phyloP scores from a whole-genome alignment of 108 stramenopile species.

The Fistulifera solaris region DNA sequence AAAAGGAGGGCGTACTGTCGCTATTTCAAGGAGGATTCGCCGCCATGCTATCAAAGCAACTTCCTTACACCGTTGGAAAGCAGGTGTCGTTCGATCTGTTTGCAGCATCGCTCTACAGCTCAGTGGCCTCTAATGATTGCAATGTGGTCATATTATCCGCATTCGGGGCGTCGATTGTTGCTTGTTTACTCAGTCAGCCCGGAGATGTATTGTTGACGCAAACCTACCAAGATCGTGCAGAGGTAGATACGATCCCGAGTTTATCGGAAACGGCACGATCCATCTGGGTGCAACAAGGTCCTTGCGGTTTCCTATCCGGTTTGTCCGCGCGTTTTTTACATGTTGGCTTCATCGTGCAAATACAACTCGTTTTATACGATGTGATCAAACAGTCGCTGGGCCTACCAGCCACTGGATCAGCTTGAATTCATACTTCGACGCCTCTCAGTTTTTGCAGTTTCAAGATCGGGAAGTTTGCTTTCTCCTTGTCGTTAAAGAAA shows the following conservation, averaged over 20 bases:
- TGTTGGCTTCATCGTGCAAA: constrained; percentile 80
- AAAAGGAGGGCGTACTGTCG: constrained; percentile 47
- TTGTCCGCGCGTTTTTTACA: constrained; percentile 71
- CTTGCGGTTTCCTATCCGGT: constrained; percentile 62
- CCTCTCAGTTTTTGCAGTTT: constrained; percentile 51
- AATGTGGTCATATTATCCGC: constrained; percentile 45
- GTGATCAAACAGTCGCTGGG: constrained; percentile 63
- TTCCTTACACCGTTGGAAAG: constrained; percentile 87
- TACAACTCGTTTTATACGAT: constrained; percentile 87
- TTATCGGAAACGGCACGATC: constrained; percentile 38
- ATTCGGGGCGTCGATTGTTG: constrained; percentile 49
- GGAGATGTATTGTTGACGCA: constrained; percentile 82
- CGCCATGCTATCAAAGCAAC: constrained; percentile 82
- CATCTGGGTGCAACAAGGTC: constrained; percentile 3
- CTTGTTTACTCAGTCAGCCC: constrained; percentile 77
- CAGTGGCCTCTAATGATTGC: constrained; percentile 16
- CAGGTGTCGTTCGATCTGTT: constrained; percentile 78
- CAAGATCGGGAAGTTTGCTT: no score
- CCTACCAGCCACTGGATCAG: constrained; percentile 50
- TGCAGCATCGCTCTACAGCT: constrained; percentile 34
- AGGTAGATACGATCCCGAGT: constrained; percentile 36
- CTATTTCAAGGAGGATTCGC: constrained; percentile 38
- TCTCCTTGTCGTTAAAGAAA: no score
- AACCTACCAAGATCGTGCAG: constrained; percentile 41
- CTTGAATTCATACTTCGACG: no score